Conservation (phyloP, 805 yeast species). For the Candida pseudoglaebosa region DNA sequence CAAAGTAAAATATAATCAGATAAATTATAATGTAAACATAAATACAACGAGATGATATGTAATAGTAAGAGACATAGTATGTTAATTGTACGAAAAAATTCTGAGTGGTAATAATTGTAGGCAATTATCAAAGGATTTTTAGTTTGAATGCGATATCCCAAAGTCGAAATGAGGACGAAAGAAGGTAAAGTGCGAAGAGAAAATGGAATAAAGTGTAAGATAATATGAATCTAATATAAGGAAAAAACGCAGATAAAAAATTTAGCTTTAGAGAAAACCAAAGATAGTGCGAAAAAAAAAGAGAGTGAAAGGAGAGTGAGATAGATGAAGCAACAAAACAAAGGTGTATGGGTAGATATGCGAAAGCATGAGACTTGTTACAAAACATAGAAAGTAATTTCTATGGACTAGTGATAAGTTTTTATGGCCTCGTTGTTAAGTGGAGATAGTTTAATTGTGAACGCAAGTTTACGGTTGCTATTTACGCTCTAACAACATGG, state of each 20-base stretch:
- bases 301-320: neutral
- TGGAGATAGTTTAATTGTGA: constrained; percentile 29
- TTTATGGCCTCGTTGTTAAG: constrained; percentile 26
- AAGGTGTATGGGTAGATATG: constrained; percentile 1
- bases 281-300: neutral
- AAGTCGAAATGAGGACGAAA: neutral
- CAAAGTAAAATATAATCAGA: no score
- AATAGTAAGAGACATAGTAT: no score
- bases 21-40: no score
- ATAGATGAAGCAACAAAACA: neutral
- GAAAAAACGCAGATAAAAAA: neutral
- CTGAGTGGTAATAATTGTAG: neutral
- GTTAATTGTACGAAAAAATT: no score
- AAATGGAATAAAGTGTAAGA: neutral
- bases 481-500: constrained; percentile 25
- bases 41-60: no score
- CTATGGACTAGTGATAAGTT: neutral
- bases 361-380: constrained; percentile 4
- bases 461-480: constrained; percentile 24
- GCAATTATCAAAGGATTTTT: neutral
- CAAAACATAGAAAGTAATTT: neutral
- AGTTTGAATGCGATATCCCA: neutral
- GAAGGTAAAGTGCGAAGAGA: neutral
- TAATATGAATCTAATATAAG: neutral
- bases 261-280: neutral